Evolutionary conservation across 371 early-diverging fungal species (phyloP), one percentile per base, ranked within the genome.

Genomic region (Haplosporangium sp.): DNA sequence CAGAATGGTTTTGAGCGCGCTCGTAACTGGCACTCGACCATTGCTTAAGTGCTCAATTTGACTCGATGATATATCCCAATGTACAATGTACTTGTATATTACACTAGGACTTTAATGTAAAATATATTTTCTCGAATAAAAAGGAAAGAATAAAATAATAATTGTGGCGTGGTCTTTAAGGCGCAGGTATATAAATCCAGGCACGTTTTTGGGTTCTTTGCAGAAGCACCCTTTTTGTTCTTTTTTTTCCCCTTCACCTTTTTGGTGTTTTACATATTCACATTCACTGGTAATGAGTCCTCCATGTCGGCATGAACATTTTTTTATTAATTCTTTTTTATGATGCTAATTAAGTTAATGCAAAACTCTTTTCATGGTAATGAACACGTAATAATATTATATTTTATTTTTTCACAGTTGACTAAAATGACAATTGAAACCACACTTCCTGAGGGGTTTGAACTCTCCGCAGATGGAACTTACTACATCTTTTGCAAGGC

Each of bases 1-100:
- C 64, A 68, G 40, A 88, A 86, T 56, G 86, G 86, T 3, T 86
- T 86, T 57, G 86, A 86, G 61, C 68, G 74, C 7, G 84, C 85
- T 39, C 65, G 55, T 20, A 63, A 65, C n/a, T 85, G 77, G 75
- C 64, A 71, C 34, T 84, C 84, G 15, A 62, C 63, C 17, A 85
- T 85, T 57, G 66, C 78, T 48, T 44, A 65, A 42, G 19, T 45
- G 9, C 45, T 45, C 45, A 45, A 45, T n/a, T 45, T 40, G 45
- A 45, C 45, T 45, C n/a, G n/a, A n/a, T 45, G 9, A 45, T 45
- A 45, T 9, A 45, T 45, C 45, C 45, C 9, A 11, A n/a, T n/a
- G n/a, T n/a, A n/a, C n/a, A n/a, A n/a, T n/a, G n/a, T n/a, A n/a
- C n/a, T 44, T 10, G 2, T 45, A 9, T 45, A 13, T 9, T 45